phyloP scores from a whole-genome alignment of 78 protist species.

The Planoprotostelium fungivorum region DNA sequence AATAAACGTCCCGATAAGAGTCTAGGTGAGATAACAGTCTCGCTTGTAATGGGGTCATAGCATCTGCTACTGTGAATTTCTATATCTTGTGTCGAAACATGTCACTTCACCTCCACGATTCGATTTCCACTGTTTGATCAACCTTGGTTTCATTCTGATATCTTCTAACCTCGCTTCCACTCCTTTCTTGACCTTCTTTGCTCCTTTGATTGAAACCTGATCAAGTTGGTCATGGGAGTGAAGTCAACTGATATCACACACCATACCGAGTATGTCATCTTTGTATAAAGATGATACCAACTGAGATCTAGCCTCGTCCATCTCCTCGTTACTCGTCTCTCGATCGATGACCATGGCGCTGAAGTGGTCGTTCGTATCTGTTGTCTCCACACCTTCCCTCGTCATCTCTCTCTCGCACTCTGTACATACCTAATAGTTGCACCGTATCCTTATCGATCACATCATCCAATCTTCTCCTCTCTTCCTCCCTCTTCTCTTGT shows the following conservation, averaged over 20 bases:
- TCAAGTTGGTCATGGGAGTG: not conserved
- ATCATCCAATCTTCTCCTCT: not conserved
- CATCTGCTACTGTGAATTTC: too few relatives aligned
- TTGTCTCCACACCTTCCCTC: not conserved
- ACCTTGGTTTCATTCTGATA: not conserved
- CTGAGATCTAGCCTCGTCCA: not conserved
- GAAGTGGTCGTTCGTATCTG: not conserved
- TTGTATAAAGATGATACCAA: not conserved
- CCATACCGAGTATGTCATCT: not conserved
- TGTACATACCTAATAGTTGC: not conserved
- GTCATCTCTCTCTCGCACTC: not conserved
- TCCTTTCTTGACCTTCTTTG: not conserved
- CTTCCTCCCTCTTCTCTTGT: not conserved
- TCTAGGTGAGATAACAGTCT: not conserved
- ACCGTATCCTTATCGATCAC: not conserved
- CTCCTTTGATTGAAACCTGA: not conserved
- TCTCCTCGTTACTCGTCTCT: not conserved
- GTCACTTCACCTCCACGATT: not conserved
- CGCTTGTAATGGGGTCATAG: not conserved
- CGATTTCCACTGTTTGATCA: not conserved
- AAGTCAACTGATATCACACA: not conserved
- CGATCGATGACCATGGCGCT: not conserved
- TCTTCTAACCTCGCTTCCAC: not conserved
- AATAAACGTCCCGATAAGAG: not conserved
- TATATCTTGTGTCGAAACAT: too few relatives aligned